Evolutionary conservation across 2,329 filamentous ascomycete genomes (phyloP), one percentile per base, ranked within the genome.

Genomic region (Aspergillus pseudoviridinutans): DNA sequence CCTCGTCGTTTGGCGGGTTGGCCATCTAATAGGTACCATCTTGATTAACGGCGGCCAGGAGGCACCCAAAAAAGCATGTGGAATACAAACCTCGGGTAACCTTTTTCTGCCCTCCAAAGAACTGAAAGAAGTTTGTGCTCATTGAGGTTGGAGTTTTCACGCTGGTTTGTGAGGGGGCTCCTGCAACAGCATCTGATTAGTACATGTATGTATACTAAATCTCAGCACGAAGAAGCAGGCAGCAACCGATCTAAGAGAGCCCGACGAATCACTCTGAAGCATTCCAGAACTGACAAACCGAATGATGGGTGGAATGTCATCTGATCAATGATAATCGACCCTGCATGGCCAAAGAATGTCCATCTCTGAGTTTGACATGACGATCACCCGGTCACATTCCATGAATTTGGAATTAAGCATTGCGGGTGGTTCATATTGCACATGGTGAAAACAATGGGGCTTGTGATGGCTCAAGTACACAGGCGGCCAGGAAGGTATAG

Each of bases 1-100:
- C 94, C 94, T 74, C 94, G 86, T 64, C 91, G 86, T 78, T 97
- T 99, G 2, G 91, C 86, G 8, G 89, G 82, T 69, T 94, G 88
- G 49, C 91, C 92, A 79, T 96, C 92, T 88, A 68, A 58, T 44
- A 24, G 32, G 44, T 46, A 22, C 64, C 71, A 55, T 72, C 62
- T 14, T n/a, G 44, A 47, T 47, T 47, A 47, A 47, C 22, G 44
- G 59, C 55, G 56, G 49, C 28, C 35, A 22, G 32, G 62, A 49
- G 25, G 46, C 47, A 54, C 14, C 24, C 29, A 27, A 44, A 12
- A 28, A 2, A 38, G 35, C n/a, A 44, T 27, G 32, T 14, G 24
- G 32, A 51, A 20, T 42, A 62, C 73, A 68, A 75, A 91, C 89
- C 88, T 82, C 89, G 82, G n/a, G 88, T 91, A 12, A 83, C 84